Base-by-base conservation (phyloP, 2,329 filamentous ascomycete genomes). In the Aaosphaeria arxii region DNA sequence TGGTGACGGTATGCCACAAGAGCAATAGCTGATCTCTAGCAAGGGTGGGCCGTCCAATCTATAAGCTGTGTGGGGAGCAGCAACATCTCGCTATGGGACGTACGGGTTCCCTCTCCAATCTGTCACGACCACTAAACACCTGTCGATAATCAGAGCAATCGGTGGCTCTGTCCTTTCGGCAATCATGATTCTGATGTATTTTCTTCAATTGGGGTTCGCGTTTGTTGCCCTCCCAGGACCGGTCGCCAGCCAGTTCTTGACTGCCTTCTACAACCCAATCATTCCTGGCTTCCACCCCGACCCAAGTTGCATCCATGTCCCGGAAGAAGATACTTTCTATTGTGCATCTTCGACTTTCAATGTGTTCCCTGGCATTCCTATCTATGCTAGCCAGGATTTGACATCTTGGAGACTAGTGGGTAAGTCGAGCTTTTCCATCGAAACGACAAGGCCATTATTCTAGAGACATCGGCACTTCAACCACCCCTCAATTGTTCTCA, bases 281-380 rank as follows among this genome's bases (percentile, higher is more conserved):
- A 63, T 80, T 4, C 74, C 77, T 4, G 77, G 77, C 5, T 79
- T 73, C 63, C 72, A 78, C 53, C 73, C 77, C 0, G 77, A 80
- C 54, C 77, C 77, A 0, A 74, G 69, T 5, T 76, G 74, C 42
- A 66, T 72, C n/a, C 69, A 71, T 43, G 61, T 76, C 17, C 55
- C 61, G 6, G 61, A 74, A 11, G 58, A 74, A 32, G 69, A 72
- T n/a, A 76, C 71, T 5, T 80, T 78, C 56, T 79, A 77, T 59
- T 79, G 76, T 52, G 75, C 72, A 2, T 76, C 75, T 0, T 80
- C 78, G 0, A 79, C 75, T 1, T 82, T 81, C 54, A 74, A 76
- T 45, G 67, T 71, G 1, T 81, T 80, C 53, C 78, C 79, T 0
- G 78, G 78, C 0, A 63, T 81, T 5, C 78, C 78, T 0, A 72